A percentile compares a stretch with the other conserved stretches of the same genome.
Evolutionary conservation across 768 basidiomycete species (phyloP).

Genomic region (Ephemerocybe angulata): DNA sequence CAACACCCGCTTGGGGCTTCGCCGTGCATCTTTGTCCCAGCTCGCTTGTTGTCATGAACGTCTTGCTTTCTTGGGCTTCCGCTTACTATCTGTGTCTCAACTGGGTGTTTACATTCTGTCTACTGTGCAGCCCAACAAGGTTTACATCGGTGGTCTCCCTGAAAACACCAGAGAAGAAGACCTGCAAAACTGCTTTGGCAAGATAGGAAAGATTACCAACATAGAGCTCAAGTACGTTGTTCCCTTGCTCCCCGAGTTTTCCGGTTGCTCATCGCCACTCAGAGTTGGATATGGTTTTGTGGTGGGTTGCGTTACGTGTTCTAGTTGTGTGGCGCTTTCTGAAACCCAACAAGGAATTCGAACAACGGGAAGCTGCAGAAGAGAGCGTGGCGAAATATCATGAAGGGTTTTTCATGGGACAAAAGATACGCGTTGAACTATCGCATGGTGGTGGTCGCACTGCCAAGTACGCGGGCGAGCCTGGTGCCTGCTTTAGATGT

Average conservation of each 20-base stretch:
- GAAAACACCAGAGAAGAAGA: constrained; percentile 85
- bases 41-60: constrained; percentile 40
- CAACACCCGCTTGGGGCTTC: too few species aligned
- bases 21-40: constrained; percentile 35
- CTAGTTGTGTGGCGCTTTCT: constrained; percentile 6
- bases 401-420: constrained; percentile 89
- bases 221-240: constrained; percentile 78
- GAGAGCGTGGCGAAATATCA: constrained; percentile 86
- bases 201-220: constrained; percentile 70
- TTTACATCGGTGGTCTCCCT: constrained; percentile 88
- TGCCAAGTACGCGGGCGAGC: constrained; percentile 79
- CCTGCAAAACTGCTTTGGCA: constrained; percentile 80
- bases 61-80: constrained; percentile 32
- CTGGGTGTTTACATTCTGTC: constrained; percentile 61
- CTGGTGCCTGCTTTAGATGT: constrained; percentile 86
- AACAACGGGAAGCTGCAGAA: constrained; percentile 74
- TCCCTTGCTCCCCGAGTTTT: constrained; percentile 10
- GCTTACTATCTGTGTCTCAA: constrained; percentile 46
- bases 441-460: constrained; percentile 82
- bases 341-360: constrained; percentile 63
- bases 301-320: constrained; percentile 43
- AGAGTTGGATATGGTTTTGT: constrained; percentile 90
- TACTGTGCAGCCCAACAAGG: constrained; percentile 82
- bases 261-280: constrained; percentile 12
- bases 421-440: constrained; percentile 84